phyloP scores from a whole-genome alignment of 192 early-diverging fungal genomes.

The Backusella morwellensis region DNA sequence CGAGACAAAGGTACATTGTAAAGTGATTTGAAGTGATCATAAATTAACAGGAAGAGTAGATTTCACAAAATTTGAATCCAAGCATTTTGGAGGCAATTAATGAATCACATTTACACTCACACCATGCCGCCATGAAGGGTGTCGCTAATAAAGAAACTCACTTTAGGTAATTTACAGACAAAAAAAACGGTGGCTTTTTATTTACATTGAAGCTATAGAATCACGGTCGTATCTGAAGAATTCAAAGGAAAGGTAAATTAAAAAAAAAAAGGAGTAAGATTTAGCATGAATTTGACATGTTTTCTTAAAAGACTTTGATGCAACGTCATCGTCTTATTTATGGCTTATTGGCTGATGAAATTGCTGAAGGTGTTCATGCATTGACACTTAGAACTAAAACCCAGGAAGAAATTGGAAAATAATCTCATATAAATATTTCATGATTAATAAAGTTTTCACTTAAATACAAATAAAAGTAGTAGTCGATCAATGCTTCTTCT shows the following conservation, averaged over 20 bases:
- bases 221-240: constrained; percentile 66
- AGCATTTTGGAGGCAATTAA: constrained; percentile 68
- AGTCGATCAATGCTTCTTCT: too few species aligned
- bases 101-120: constrained; percentile 75
- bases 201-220: not conserved
- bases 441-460: not conserved
- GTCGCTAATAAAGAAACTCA: constrained; percentile 76
- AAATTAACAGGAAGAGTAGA: not conserved
- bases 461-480: too few species aligned
- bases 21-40: too few species aligned
- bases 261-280: constrained; percentile 43
- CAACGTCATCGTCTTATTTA: constrained; percentile 74
- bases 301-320: constrained; percentile 35
- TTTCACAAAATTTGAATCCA: constrained; percentile 49
- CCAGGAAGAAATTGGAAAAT: constrained; percentile 54
- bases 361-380: constrained; percentile 77
- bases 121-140: constrained; percentile 88
- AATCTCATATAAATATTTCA: too few species aligned
- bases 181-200: not conserved
- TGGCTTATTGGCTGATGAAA: constrained; percentile 63
- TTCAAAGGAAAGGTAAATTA: constrained; percentile 42
- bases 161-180: constrained; percentile 52
- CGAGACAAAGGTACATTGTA: constrained; percentile 26
- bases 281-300: not conserved
- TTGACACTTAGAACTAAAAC: constrained; percentile 79